Conservation (phyloP, 768 basidiomycete species). For the Podaxis mareebaensis region DNA sequence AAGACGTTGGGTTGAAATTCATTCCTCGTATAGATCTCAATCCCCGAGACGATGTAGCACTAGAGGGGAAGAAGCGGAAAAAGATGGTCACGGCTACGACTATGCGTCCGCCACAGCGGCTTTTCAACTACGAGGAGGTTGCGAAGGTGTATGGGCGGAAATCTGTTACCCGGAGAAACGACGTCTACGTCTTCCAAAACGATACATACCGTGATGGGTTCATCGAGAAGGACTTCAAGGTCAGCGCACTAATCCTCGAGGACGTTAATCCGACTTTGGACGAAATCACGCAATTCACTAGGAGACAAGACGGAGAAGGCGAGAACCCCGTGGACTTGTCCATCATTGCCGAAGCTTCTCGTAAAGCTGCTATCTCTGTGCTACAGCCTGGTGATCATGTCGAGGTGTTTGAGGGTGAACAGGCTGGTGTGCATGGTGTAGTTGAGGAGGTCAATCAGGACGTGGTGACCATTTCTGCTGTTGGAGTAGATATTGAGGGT, state of each 20-base stretch:
- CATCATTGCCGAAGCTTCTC: constrained; percentile 89
- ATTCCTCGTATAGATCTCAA: constrained; percentile 97
- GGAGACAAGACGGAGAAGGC: constrained; percentile 69
- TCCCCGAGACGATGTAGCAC: constrained; percentile 74
- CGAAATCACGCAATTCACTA: constrained; percentile 90
- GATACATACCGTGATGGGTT: constrained; percentile 96
- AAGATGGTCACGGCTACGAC: constrained; percentile 52
- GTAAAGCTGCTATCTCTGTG: constrained; percentile 88
- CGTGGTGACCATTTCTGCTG: constrained; percentile 79
- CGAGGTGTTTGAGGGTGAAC: constrained; percentile 97
- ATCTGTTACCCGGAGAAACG: constrained; percentile 70
- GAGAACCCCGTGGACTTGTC: constrained; percentile 82
- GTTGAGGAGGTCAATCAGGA: constrained; percentile 90
- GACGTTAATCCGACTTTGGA: constrained; percentile 95
- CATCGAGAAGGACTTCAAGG: constrained; percentile 92
- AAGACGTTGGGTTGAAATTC: constrained; percentile 90
- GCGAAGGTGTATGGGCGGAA: constrained; percentile 82
- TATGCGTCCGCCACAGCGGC: constrained; percentile 86
- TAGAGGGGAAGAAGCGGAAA: constrained; percentile 74
- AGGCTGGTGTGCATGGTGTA: constrained; percentile 88
- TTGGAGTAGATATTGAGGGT: constrained; percentile 81
- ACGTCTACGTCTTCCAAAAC: constrained; percentile 83
- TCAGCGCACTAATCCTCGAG: constrained; percentile 75
- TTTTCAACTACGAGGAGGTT: constrained; percentile 95
- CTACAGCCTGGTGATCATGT: constrained; percentile 98